These are phyloP conservation scores for Microcyclospora tardicrescens DNA, from an alignment of 2,329 filamentous ascomycete genomes.

Conservation along the genomic window DNA sequence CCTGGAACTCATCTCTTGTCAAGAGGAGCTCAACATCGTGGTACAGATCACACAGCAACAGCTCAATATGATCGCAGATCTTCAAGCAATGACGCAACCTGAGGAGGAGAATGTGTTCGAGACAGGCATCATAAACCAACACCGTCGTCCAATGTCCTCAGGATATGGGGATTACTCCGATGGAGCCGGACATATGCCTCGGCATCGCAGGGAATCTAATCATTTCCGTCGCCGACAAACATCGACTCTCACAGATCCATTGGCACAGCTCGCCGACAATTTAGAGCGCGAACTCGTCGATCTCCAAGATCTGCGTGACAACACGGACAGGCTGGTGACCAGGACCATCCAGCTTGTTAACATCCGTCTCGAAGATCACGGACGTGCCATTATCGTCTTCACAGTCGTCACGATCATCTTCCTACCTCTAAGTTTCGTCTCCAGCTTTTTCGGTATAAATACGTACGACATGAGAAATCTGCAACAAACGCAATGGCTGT, in stretches of 20 bases:
- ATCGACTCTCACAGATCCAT: constrained; percentile 24
- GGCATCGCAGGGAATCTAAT: constrained; percentile 6
- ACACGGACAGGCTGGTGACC: constrained; percentile 31
- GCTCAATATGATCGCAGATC: constrained; percentile 23
- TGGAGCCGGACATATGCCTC: constrained; percentile 1
- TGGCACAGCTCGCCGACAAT: constrained; percentile 28
- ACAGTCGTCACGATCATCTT: constrained; percentile 34
- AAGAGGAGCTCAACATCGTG: constrained; percentile 33
- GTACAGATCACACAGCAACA: constrained; percentile 32
- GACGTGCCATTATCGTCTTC: constrained; percentile 32
- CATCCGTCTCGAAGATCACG: constrained; percentile 33
- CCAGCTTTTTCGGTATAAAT: constrained; percentile 34
- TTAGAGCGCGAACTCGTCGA: constrained; percentile 29
- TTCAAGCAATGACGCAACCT: constrained; percentile 11
- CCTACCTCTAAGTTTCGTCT: constrained; percentile 31
- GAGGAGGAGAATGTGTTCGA: background rate
- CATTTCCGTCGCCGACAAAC: constrained; percentile 26
- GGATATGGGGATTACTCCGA: constrained; percentile 1
- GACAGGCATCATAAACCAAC: background rate
- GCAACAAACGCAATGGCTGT: constrained; percentile 25
- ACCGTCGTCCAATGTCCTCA: constrained; percentile 1
- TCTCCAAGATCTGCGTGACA: constrained; percentile 29
- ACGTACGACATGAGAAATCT: constrained; percentile 29
- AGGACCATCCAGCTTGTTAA: constrained; percentile 33
- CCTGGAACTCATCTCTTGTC: constrained; percentile 32